These are phyloP conservation scores for Artomyces pyxidatus DNA, from an alignment of 768 basidiomycete genomes.

Conservation along the genomic window DNA sequence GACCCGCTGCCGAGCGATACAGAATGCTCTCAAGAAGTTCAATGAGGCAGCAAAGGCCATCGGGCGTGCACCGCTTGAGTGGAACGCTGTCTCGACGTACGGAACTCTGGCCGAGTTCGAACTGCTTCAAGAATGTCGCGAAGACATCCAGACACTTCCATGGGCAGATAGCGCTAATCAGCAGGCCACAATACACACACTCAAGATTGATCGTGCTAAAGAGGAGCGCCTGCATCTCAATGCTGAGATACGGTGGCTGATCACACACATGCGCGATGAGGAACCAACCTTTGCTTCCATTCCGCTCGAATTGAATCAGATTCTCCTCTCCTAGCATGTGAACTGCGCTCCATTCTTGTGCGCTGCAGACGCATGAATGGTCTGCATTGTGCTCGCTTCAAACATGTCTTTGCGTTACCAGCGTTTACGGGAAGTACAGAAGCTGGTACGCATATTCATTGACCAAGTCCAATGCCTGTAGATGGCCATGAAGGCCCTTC, in stretches of 20 bases:
- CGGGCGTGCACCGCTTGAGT: not conserved
- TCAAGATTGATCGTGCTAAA: not conserved
- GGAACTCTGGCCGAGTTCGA: not conserved
- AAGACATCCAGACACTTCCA: not conserved
- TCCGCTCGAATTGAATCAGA: too few species aligned
- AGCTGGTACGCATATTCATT: too few species aligned
- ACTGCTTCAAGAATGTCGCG: not conserved
- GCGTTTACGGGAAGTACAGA: not conserved
- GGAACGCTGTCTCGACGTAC: not conserved
- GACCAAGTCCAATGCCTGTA: too few species aligned
- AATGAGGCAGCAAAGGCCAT: not conserved
- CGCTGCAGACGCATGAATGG: not conserved
- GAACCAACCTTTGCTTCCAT: too few species aligned
- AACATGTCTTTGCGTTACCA: not conserved
- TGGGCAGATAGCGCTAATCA: not conserved
- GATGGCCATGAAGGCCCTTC: not conserved
- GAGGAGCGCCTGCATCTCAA: not conserved
- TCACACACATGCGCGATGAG: not conserved
- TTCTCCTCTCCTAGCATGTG: too few species aligned
- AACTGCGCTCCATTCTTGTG: not conserved
- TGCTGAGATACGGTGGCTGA: not conserved
- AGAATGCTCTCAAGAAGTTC: not conserved
- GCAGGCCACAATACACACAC: not conserved
- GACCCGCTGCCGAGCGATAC: not conserved
- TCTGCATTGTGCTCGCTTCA: not conserved